Conservation (phyloP, 441 rosid species). For the Caryocar brasiliense region DNA sequence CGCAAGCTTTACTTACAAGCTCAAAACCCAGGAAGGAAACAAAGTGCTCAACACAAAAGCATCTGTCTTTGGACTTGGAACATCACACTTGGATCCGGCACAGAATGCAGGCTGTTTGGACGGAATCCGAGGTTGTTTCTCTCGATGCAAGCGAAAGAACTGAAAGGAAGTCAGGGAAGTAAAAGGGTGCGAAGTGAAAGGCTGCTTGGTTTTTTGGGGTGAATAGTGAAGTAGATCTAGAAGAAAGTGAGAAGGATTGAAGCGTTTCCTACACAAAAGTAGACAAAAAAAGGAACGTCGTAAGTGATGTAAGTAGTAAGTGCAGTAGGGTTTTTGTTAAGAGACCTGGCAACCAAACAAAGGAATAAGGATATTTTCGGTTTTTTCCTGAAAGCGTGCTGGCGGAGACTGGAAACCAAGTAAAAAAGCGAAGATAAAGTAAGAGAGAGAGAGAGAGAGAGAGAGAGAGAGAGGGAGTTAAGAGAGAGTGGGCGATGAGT, state of each 20-base stretch:
- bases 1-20: slow-evolving; percentile 9
- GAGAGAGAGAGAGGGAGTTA: neutral
- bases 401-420: neutral
- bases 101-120: slow-evolving; percentile 19
- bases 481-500: neutral
- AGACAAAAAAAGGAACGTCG: neutral
- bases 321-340: slow-evolving; percentile 4
- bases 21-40: neutral
- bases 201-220: slow-evolving; percentile 1
- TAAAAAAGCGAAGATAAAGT: slow-evolving; percentile 1
- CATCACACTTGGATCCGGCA: slow-evolving; percentile 17
- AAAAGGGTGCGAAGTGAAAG: neutral
- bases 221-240: slow-evolving; percentile 24
- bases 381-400: no score
- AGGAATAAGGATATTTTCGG: neutral
- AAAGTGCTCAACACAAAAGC: neutral
- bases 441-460: neutral
- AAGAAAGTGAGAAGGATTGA: slow-evolving; percentile 2
- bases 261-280: neutral
- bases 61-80: neutral
- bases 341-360: neutral
- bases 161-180: neutral
- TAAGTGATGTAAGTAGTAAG: neutral
- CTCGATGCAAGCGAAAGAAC: slow-evolving; percentile 14
- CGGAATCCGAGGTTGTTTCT: slow-evolving; percentile 2